Percentiles rank a stretch among this genome's conserved stretches.
These are phyloP conservation scores for Malassezia psittaci DNA, from an alignment of 1,284 basidiomycete genomes.

Conservation along the genomic window DNA sequence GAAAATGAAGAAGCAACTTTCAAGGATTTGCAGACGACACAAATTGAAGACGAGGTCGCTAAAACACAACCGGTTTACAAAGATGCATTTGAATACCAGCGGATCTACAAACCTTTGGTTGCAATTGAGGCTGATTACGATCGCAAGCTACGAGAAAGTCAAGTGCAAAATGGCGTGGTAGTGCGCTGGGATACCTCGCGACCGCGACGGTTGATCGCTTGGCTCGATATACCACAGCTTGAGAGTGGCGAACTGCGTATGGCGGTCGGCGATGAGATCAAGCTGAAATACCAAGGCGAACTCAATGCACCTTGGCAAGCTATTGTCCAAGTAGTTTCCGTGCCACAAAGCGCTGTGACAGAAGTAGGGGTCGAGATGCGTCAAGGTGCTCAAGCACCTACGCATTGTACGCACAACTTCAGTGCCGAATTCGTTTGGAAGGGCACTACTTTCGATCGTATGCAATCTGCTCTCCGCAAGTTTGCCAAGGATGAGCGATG, in stretches of 20 bases:
- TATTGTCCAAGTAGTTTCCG: constrained; percentile 67
- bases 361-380: constrained; percentile 91
- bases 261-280: constrained; percentile 88
- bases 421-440: constrained; percentile 96
- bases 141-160: constrained; percentile 90
- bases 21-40: constrained; percentile 53
- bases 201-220: constrained; percentile 57
- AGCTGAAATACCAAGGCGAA: constrained; percentile 75
- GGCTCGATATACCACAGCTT: constrained; percentile 89
- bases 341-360: constrained; percentile 72
- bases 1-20: constrained; percentile 88
- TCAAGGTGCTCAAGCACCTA: constrained; percentile 82
- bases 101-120: constrained; percentile 94
- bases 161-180: constrained; percentile 90
- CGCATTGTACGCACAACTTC: constrained; percentile 61
- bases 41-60: constrained; percentile 82
- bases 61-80: constrained; percentile 72
- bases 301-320: constrained; percentile 76
- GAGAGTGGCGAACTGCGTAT: constrained; percentile 95
- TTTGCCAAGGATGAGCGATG: constrained; percentile 98
- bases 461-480: constrained; percentile 98
- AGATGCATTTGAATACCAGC: constrained; percentile 98
- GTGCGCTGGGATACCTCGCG: constrained; percentile 95
- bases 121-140: constrained; percentile 99
- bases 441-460: constrained; percentile 94